phyloP scores from a whole-genome alignment of 371 early-diverging fungal species.

The Cokeromyces recurvatus region DNA sequence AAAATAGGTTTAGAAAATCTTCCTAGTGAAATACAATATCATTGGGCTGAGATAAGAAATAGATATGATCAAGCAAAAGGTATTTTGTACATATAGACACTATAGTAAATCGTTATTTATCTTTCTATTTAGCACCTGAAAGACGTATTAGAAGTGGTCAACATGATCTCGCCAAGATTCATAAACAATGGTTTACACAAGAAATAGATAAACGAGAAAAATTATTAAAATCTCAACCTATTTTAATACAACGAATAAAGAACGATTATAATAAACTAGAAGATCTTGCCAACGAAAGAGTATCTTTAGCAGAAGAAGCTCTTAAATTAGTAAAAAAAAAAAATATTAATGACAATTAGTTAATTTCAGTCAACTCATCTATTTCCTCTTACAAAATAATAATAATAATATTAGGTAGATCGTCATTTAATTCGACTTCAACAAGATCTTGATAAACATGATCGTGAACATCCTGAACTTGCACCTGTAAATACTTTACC shows the following conservation, averaged over 20 bases:
- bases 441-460: slow-evolving; percentile 34
- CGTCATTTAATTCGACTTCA: slow-evolving; percentile 33
- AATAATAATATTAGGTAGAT: slow-evolving; percentile 44
- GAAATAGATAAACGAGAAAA: slow-evolving; percentile 29
- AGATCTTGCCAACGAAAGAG: slow-evolving; percentile 34
- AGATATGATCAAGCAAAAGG: slow-evolving; percentile 36
- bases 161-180: slow-evolving; percentile 35
- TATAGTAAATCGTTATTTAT: background rate
- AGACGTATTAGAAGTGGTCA: slow-evolving; percentile 27
- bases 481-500: slow-evolving; percentile 1
- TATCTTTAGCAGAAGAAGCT: slow-evolving; percentile 42
- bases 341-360: background rate
- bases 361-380: too few relatives aligned
- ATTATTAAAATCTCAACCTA: slow-evolving; percentile 30
- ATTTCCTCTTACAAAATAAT: too few relatives aligned
- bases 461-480: slow-evolving; percentile 21
- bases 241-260: slow-evolving; percentile 29
- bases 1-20: slow-evolving; percentile 43
- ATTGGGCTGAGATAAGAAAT: slow-evolving; percentile 44
- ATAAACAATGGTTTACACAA: slow-evolving; percentile 37
- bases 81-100: slow-evolving; percentile 1
- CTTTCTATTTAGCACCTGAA: slow-evolving; percentile 22
- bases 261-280: slow-evolving; percentile 40
- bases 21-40: slow-evolving; percentile 49
- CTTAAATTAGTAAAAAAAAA: slow-evolving; percentile 28